Percentiles rank a stretch among this genome's conserved stretches.
These are phyloP conservation scores for Fusarium citri DNA, from an alignment of 2,329 filamentous ascomycete species.

Conservation along the genomic window DNA sequence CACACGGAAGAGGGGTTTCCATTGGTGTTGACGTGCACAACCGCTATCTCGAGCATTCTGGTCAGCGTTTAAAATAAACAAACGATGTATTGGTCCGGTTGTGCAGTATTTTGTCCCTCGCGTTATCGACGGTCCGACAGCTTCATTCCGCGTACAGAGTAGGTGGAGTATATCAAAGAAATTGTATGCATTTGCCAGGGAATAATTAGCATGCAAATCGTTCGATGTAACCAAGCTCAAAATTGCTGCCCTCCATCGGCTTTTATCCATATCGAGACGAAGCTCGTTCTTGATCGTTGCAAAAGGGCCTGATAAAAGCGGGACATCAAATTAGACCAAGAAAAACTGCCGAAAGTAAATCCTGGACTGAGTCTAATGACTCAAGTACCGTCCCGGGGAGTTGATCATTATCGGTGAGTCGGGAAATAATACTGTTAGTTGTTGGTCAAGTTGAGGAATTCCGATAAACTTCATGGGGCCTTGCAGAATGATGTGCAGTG, in stretches of 20 bases:
- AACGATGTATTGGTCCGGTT: not conserved
- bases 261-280: slow-evolving; percentile 25
- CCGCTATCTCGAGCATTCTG: not conserved
- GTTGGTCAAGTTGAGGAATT: not conserved
- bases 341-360: slow-evolving; percentile 36
- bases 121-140: not conserved
- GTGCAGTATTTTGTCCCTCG: not conserved
- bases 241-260: slow-evolving; percentile 29
- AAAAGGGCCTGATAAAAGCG: slow-evolving; percentile 26
- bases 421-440: slow-evolving; percentile 11
- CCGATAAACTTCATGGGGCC: slow-evolving; percentile 10
- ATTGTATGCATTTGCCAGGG: slow-evolving; percentile 12
- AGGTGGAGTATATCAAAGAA: slow-evolving; percentile 15
- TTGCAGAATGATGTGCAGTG: slow-evolving; percentile 18
- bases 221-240: slow-evolving; percentile 17
- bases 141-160: slow-evolving; percentile 11
- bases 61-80: not conserved
- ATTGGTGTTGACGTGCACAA: slow-evolving; percentile 14
- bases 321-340: slow-evolving; percentile 38
- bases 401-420: slow-evolving; percentile 11
- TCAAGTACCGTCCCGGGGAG: slow-evolving; percentile 33
- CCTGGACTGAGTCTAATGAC: slow-evolving; percentile 33
- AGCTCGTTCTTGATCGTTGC: slow-evolving; percentile 27
- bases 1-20: slow-evolving; percentile 18
- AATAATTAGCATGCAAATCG: slow-evolving; percentile 3